Percentiles rank a stretch among this genome's conserved stretches.
phyloP scores from a whole-genome alignment of 768 basidiomycete genomes.

The Mycena crocata region DNA sequence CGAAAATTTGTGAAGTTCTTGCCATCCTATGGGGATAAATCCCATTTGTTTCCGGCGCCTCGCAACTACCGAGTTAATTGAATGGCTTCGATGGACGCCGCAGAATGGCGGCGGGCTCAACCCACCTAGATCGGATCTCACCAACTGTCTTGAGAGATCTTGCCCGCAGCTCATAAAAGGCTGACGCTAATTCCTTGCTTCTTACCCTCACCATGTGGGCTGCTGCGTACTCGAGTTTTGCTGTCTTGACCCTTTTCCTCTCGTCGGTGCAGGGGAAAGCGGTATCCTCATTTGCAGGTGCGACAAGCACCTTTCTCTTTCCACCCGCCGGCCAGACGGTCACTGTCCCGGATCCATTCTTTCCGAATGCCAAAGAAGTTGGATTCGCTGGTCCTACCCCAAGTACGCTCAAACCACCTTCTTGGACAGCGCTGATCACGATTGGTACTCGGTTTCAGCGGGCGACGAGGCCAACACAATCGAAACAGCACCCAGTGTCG shows the following conservation, averaged over 20 bases:
- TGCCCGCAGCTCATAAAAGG: no score
- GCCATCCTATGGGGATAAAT: no score
- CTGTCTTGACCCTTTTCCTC: background rate
- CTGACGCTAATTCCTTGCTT: no score
- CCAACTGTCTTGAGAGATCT: no score
- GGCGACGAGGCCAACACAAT: constrained; percentile 56
- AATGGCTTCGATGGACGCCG: no score
- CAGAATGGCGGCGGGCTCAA: no score
- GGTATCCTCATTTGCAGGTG: constrained; percentile 55
- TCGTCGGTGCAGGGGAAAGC: background rate
- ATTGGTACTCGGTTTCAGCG: constrained; percentile 48
- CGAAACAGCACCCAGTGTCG: constrained; percentile 54
- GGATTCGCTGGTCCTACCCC: constrained; percentile 51
- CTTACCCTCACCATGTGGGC: background rate
- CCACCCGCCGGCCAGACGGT: constrained; percentile 55
- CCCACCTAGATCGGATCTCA: no score
- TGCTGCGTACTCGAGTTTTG: background rate
- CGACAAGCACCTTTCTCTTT: constrained; percentile 53
- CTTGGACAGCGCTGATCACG: background rate
- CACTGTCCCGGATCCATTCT: constrained; percentile 50
- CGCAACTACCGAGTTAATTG: no score
- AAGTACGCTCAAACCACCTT: background rate
- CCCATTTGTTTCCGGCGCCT: no score
- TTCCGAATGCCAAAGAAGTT: constrained; percentile 55
- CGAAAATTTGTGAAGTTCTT: no score